Evolutionary conservation across 208 protist genomes (phyloP), one percentile per base, ranked within the genome.

Genomic region (Acanthamoeba sp.): DNA sequence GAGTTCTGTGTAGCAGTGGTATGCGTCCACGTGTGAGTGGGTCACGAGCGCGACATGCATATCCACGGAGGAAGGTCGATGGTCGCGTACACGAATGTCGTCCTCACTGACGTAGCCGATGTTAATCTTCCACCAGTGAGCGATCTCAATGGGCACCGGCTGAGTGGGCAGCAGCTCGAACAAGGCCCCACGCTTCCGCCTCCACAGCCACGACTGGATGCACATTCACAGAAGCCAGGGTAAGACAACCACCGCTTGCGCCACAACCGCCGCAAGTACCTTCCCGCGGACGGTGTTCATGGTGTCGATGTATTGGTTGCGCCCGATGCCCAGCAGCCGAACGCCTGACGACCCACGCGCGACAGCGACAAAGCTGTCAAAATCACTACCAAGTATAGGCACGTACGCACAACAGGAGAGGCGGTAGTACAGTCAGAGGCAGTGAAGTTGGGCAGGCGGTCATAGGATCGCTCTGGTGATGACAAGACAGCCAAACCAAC

Each of bases 241-340:
- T 45, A 24, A 66, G 18, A 82, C 36, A 20, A 82, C 27, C 29
- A 29, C n/a, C 66, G 27, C 29, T 24, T 29, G 66, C 14, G 10
- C n/a, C 87, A 92, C 10, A 59, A 76, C 69, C 6, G 24, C 27
- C 5, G 10, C 10, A 42, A 12, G 22, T 96, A 98, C 98, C 95
- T 98, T 99, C 45, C 97, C 97, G 78, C 98, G 95, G 69, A 98
- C 98, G 93, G 98, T 97, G 87, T 99, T 99, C 93, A 99, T 99
- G 12, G 99, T 96, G 95, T 99, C 98, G 40, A 99, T 98, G 96
- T 99, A 99, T 95, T 99, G 97, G 95, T 99, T 99, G 42, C 99
- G 97, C 24, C 99, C 99, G 91, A 99, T 99, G 14, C 98, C 98
- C 24, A 99, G 94, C 87, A 99, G 93, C 59, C 98, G 97, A 5